Evolutionary conservation across 805 yeast genomes (phyloP).

Genomic region (Lipomyces kockii): DNA sequence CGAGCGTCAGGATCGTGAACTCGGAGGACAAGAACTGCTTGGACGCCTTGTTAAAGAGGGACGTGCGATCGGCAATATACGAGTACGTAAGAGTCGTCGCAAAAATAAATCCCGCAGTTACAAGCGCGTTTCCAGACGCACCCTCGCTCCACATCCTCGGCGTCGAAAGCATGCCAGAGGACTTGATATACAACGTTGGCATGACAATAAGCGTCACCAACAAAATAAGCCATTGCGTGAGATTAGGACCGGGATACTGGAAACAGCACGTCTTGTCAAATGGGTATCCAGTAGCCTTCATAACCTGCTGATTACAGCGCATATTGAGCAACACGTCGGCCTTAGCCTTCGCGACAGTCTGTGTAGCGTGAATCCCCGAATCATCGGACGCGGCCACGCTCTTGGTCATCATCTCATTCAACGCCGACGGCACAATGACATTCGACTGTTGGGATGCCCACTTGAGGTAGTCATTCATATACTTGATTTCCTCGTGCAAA

Average conservation of each 20-base stretch:
- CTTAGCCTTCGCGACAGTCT: conserved; percentile 32
- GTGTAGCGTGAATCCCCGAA: conserved; percentile 34
- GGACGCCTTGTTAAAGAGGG: conserved; percentile 35
- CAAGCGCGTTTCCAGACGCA: conserved; percentile 17
- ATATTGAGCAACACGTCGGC: conserved; percentile 36
- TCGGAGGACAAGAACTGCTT: conserved; percentile 35
- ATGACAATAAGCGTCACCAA: conserved; percentile 12
- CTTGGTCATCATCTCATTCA: conserved; percentile 30
- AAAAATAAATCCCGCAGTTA: conserved; percentile 31
- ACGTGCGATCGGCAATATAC: conserved; percentile 37
- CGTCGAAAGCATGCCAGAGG: conserved; percentile 14
- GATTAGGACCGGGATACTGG: conserved; percentile 29
- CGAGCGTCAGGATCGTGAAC: conserved; percentile 26
- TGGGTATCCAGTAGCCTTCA: conserved; percentile 32
- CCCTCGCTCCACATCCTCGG: conserved; percentile 25
- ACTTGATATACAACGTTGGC: conserved; percentile 26
- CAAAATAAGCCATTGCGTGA: conserved; percentile 24
- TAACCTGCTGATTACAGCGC: conserved; percentile 37
- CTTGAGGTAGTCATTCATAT: conserved; percentile 34
- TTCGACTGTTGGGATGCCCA: conserved; percentile 31
- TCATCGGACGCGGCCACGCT: conserved; percentile 24
- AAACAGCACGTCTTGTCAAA: conserved; percentile 38
- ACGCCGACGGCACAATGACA: conserved; percentile 34
- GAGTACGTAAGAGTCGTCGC: conserved; percentile 33
- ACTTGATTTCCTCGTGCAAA: conserved; percentile 23